These are phyloP conservation scores for Colletotrichum spinosum DNA, from an alignment of 2,329 filamentous ascomycete species.

Conservation along the genomic window DNA sequence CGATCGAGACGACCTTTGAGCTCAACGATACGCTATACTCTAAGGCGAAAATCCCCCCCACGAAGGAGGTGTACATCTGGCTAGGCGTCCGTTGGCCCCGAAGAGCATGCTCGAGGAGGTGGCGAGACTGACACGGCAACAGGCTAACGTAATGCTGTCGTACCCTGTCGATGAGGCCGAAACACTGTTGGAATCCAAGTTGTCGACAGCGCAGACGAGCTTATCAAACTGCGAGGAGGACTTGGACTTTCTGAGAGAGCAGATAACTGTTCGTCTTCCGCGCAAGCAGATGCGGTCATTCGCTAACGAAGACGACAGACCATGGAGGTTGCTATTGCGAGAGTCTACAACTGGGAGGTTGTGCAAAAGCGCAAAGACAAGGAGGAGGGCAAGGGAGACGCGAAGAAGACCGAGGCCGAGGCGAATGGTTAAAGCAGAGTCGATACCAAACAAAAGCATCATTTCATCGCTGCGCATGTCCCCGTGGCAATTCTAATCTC, in stretches of 20 bases:
- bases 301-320: conserved; percentile 67
- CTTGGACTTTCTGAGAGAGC: conserved; percentile 92
- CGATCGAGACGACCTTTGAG: conserved; percentile 93
- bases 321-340: conserved; percentile 93
- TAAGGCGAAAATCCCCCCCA: conserved; percentile 83
- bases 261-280: conserved; percentile 81
- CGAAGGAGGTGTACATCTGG: conserved; percentile 96
- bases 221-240: conserved; percentile 94
- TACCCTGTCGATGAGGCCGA: conserved; percentile 93
- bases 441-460: conserved; percentile 34
- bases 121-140: conserved; percentile 41
- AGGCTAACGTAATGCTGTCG: conserved; percentile 97
- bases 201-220: conserved; percentile 82
- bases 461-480: background rate
- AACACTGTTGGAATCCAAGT: conserved; percentile 79
- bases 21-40: conserved; percentile 96
- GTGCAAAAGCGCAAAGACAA: conserved; percentile 95
- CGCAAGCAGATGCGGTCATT: background rate
- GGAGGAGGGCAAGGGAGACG: conserved; percentile 65
- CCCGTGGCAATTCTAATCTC: background rate
- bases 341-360: conserved; percentile 99
- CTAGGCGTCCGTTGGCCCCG: conserved; percentile 74
- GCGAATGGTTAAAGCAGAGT: conserved; percentile 43
- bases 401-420: conserved; percentile 54
- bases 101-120: background rate